Evolutionary conservation across 2,329 filamentous ascomycete species (phyloP).

Genomic region (Chaetomiaceae sp.): DNA sequence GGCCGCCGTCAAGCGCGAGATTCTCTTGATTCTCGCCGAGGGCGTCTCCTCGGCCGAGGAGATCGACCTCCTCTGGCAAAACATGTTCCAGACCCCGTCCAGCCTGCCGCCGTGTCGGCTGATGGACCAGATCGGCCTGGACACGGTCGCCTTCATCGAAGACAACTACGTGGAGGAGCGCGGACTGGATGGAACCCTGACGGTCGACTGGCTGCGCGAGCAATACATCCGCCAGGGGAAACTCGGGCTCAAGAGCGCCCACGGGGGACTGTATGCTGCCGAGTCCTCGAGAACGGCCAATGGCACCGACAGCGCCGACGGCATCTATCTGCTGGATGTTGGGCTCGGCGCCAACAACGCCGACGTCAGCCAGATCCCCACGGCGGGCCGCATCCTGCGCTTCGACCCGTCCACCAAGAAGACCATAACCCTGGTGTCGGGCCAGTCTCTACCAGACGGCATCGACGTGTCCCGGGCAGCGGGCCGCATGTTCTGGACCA

Average conservation of each 20-base stretch:
- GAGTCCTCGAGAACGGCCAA: background rate
- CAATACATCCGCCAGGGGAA: constrained; percentile 42
- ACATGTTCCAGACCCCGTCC: constrained; percentile 32
- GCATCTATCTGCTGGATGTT: constrained; percentile 27
- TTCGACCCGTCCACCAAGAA: background rate
- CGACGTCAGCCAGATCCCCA: background rate
- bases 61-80: constrained; percentile 43
- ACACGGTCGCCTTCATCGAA: constrained; percentile 50
- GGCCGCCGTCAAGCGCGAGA: constrained; percentile 8
- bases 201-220: constrained; percentile 35
- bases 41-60: constrained; percentile 37
- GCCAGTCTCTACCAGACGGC: constrained; percentile 38
- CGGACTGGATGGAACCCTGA: constrained; percentile 37
- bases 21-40: constrained; percentile 42
- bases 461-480: constrained; percentile 33
- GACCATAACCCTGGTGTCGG: constrained; percentile 19
- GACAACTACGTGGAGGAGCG: constrained; percentile 48
- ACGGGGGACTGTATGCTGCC: constrained; percentile 36
- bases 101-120: constrained; percentile 28
- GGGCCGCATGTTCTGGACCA: constrained; percentile 44
- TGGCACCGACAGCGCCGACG: background rate
- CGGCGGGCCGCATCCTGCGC: constrained; percentile 15
- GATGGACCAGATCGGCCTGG: constrained; percentile 47
- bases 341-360: constrained; percentile 17
- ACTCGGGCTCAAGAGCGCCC: constrained; percentile 39